Evolutionary conservation across 495 filamentous ascomycete species (phyloP).

Genomic region (Penicillium pulvis): DNA sequence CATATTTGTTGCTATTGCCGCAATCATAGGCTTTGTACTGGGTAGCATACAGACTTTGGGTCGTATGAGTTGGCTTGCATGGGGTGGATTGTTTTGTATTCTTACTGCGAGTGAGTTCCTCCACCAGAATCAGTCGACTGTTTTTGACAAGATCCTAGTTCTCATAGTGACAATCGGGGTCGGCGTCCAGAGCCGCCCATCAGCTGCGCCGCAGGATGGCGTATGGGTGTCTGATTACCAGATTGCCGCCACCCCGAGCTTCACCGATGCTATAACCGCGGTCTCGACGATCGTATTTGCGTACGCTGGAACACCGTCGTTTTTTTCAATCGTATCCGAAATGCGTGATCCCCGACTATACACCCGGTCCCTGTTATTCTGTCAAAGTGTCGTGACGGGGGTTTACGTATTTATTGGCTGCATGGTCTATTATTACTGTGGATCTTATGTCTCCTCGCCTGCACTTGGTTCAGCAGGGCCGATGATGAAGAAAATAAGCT

Average conservation of each 20-base stretch:
- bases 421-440: slow-evolving; percentile 70
- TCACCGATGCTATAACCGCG: slow-evolving; percentile 53
- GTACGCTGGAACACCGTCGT: slow-evolving; percentile 60
- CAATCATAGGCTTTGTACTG: slow-evolving; percentile 33
- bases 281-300: slow-evolving; percentile 74
- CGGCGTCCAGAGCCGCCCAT: slow-evolving; percentile 51
- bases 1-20: slow-evolving; percentile 40
- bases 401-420: slow-evolving; percentile 67
- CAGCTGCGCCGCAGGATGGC: slow-evolving; percentile 29
- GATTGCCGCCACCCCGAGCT: slow-evolving; percentile 29
- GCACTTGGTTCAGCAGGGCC: slow-evolving; percentile 66
- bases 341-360: slow-evolving; percentile 67
- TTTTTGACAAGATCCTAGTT: slow-evolving; percentile 45
- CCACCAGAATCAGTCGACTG: slow-evolving; percentile 32
- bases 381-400: slow-evolving; percentile 48
- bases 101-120: slow-evolving; percentile 35
- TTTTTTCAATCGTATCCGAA: slow-evolving; percentile 72
- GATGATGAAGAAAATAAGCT: slow-evolving; percentile 65
- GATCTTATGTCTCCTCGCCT: slow-evolving; percentile 62
- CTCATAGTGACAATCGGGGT: slow-evolving; percentile 70
- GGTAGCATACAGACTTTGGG: slow-evolving; percentile 42
- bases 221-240: slow-evolving; percentile 37
- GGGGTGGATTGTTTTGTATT: slow-evolving; percentile 40
- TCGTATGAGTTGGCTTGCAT: slow-evolving; percentile 41
- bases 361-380: slow-evolving; percentile 50